Conservation (phyloP, 768 basidiomycete genomes). For the Tulasnella sp. region DNA sequence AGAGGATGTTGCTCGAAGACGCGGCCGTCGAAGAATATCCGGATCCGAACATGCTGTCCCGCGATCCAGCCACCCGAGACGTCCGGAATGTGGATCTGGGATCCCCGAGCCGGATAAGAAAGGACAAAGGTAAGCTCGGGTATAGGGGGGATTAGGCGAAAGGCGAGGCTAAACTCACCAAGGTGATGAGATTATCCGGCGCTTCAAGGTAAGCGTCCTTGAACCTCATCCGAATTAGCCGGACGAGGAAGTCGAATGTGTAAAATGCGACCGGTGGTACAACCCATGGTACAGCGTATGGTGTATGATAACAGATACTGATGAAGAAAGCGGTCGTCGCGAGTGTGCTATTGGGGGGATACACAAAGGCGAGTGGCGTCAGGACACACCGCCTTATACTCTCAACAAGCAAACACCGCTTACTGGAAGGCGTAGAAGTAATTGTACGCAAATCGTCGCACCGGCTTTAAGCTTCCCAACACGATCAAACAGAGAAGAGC, state of each 20-base stretch:
- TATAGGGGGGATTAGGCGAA: not conserved
- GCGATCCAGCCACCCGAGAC: constrained; percentile 48
- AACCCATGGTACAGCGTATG: constrained; percentile 73
- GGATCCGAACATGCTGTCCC: constrained; percentile 41
- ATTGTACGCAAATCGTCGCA: constrained; percentile 53
- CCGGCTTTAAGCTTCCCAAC: constrained; percentile 47
- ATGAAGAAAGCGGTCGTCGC: constrained; percentile 48
- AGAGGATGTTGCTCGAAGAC: constrained; percentile 74
- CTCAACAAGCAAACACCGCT: constrained; percentile 21
- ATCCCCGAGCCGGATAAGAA: too few species aligned
- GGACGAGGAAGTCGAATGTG: constrained; percentile 61
- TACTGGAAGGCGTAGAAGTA: constrained; percentile 67
- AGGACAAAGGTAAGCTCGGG: constrained; percentile 9
- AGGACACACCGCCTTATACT: not conserved
- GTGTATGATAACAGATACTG: constrained; percentile 73
- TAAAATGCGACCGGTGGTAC: constrained; percentile 72
- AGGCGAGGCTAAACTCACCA: constrained; percentile 35
- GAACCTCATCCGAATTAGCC: constrained; percentile 57
- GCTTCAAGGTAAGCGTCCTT: constrained; percentile 64
- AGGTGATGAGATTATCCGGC: constrained; percentile 53
- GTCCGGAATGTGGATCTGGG: constrained; percentile 43
- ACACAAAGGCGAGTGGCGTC: not conserved
- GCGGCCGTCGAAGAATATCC: constrained; percentile 40
- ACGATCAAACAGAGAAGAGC: constrained; percentile 52
- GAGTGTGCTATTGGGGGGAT: constrained; percentile 28